These are phyloP conservation scores for Pyricularia sp. DNA, from an alignment of 2,329 filamentous ascomycete genomes.

Conservation along the genomic window DNA sequence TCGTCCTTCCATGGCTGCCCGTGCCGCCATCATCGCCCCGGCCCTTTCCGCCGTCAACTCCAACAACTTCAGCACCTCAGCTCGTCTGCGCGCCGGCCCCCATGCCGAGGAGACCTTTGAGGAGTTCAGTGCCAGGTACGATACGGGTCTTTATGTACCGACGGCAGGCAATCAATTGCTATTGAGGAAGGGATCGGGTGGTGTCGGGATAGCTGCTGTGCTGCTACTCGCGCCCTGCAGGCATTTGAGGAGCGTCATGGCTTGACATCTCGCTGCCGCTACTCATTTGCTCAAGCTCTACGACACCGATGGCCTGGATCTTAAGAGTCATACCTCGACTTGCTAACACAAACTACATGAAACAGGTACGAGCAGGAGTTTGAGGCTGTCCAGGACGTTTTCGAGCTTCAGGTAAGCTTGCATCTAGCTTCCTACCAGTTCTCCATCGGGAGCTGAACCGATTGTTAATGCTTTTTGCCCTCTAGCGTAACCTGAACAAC, in stretches of 20 bases:
- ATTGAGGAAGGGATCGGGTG: neutral
- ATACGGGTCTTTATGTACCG: neutral
- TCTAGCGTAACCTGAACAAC: slow-evolving; percentile 89
- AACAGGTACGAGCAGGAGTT: slow-evolving; percentile 99
- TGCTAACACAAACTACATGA: slow-evolving; percentile 24
- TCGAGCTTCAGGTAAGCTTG: slow-evolving; percentile 88
- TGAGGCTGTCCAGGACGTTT: slow-evolving; percentile 93
- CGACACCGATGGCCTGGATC: neutral
- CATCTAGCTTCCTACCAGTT: neutral
- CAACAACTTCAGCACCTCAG: slow-evolving; percentile 53
- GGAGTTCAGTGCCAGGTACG: slow-evolving; percentile 94
- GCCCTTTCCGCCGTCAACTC: slow-evolving; percentile 35
- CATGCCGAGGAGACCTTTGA: slow-evolving; percentile 97
- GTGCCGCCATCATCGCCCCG: slow-evolving; percentile 42
- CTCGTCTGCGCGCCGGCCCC: slow-evolving; percentile 36
- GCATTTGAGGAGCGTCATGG: neutral
- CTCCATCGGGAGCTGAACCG: neutral
- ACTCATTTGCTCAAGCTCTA: neutral
- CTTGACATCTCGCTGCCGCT: neutral
- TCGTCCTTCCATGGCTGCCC: slow-evolving; percentile 37
- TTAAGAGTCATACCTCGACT: slow-evolving; percentile 13
- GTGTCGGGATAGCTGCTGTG: neutral
- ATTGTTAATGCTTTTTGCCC: slow-evolving; percentile 4
- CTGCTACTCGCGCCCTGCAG: neutral
- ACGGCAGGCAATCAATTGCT: neutral